These are phyloP conservation scores for Aquilaria malaccensis DNA, from an alignment of 345 rosid genomes.

Conservation along the genomic window DNA sequence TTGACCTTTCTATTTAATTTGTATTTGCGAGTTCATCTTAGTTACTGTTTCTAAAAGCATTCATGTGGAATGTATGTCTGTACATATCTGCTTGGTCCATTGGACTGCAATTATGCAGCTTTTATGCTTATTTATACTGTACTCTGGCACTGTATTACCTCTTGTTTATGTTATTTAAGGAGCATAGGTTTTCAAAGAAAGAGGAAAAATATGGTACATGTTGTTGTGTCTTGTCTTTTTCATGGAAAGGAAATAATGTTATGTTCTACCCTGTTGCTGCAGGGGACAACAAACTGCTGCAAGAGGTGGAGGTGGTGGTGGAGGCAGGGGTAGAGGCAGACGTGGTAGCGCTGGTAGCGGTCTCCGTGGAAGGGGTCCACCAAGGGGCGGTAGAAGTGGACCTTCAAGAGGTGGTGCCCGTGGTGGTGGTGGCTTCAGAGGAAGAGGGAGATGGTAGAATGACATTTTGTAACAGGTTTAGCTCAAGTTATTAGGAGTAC, in stretches of 20 bases:
- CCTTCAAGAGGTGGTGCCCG: slow-evolving; percentile 42
- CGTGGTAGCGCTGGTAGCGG: slow-evolving; percentile 39
- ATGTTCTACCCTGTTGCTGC: slow-evolving; percentile 6
- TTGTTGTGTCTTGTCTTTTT: too few species aligned
- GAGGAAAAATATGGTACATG: too few species aligned
- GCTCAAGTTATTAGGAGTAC: too few species aligned
- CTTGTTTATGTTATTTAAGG: not conserved
- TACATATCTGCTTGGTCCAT: too few species aligned
- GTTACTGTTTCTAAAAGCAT: too few species aligned
- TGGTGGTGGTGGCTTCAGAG: slow-evolving; percentile 65
- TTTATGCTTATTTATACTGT: too few species aligned
- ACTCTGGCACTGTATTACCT: too few species aligned
- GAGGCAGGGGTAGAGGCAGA: slow-evolving; percentile 36
- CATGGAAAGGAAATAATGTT: not conserved
- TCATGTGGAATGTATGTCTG: too few species aligned
- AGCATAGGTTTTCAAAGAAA: too few species aligned
- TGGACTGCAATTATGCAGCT: too few species aligned
- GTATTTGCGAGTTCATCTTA: too few species aligned
- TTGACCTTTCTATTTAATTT: too few species aligned
- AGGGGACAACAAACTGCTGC: slow-evolving; percentile 39
- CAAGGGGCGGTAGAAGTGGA: slow-evolving; percentile 59
- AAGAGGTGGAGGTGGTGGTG: slow-evolving; percentile 48
- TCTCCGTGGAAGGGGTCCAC: slow-evolving; percentile 63
- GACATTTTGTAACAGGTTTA: slow-evolving; percentile 12
- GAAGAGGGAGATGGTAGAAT: slow-evolving; percentile 49